Base-by-base conservation (phyloP, 2,329 filamentous ascomycete species). In the Neoscytalidium dimidiatum region DNA sequence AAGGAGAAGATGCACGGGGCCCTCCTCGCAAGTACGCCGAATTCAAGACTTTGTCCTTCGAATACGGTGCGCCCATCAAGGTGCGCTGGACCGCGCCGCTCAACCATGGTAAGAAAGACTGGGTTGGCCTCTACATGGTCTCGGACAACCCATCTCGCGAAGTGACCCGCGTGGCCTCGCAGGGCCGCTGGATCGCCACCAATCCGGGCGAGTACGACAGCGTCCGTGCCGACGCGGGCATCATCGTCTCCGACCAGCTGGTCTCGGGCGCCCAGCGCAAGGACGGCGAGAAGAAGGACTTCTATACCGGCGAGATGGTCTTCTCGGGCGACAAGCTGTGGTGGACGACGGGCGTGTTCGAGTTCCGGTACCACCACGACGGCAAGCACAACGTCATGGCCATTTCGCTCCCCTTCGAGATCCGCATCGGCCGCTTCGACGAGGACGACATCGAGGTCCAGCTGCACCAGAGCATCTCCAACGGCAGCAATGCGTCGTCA, bases 261-360 rank as follows among this genome's bases (percentile, higher is more conserved):
- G 77, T 88, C 0, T 75, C 82, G 0, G 81, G 78, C 17, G 72
- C 75, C 0, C 70, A 77, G 44, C 77, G 79, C 29, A 68, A 79
- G 68, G 80, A 82, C 71, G 81, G 82, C 0, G 81, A 83, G 2
- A 84, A 84, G 3, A 80, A 78, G 19, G 84, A 91, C 65, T 84
- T 89, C 68, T 85, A 92, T 3, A 84, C 86, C 13, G 95, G 95
- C 48, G 92, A 97, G 75, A 89, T 98, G 73, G 78, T 92, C 13
- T 98, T 99, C 74, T 84, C 89, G 9, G 94, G 95, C 53, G 94
- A 98, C 80, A 97, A 96, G 79, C 85, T 97, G 2, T 99, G 92
- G 90, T 99, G 95, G 95, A 96, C 91, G 0, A 91, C 94, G 67
- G 95, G 95, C 63, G 91, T 96, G 3, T 99, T 97, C 73, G 95